Conservation (phyloP, 108 stramenopile genomes). For the Pseudonitzschia multiseries region DNA sequence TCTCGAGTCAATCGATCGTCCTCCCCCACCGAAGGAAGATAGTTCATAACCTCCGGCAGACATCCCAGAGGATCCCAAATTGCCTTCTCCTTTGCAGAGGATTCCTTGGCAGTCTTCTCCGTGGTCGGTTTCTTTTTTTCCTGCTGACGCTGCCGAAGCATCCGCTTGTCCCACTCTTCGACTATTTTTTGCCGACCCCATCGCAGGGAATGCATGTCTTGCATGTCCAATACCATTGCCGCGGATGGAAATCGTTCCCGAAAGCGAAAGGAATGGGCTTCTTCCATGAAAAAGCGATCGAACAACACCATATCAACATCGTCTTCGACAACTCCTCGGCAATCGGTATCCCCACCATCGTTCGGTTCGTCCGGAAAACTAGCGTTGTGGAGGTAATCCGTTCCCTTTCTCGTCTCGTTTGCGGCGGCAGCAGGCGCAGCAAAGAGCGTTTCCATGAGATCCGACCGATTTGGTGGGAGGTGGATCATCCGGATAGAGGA, state of each 20-base stretch:
- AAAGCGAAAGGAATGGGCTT: constrained; percentile 67
- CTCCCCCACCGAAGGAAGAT: constrained; percentile 8
- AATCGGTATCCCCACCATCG: neutral
- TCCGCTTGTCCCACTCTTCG: constrained; percentile 23
- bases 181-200: constrained; percentile 46
- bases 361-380: neutral
- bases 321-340: neutral
- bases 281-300: constrained; percentile 79
- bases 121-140: neutral
- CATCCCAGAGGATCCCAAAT: constrained; percentile 22
- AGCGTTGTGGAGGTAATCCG: neutral
- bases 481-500: neutral
- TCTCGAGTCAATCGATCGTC: constrained; percentile 46
- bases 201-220: constrained; percentile 82
- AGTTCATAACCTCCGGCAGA: constrained; percentile 3
- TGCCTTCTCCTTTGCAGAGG: neutral
- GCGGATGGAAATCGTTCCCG: constrained; percentile 42
- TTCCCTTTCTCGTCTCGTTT: neutral
- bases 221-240: constrained; percentile 76
- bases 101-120: no score
- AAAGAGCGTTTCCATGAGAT: neutral
- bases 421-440: neutral
- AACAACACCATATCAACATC: constrained; percentile 47
- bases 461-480: constrained; percentile 28
- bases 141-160: neutral